Conservation (phyloP, 202 grass and related monocot genomes). For the Bolboschoenoplectus hybrid region DNA sequence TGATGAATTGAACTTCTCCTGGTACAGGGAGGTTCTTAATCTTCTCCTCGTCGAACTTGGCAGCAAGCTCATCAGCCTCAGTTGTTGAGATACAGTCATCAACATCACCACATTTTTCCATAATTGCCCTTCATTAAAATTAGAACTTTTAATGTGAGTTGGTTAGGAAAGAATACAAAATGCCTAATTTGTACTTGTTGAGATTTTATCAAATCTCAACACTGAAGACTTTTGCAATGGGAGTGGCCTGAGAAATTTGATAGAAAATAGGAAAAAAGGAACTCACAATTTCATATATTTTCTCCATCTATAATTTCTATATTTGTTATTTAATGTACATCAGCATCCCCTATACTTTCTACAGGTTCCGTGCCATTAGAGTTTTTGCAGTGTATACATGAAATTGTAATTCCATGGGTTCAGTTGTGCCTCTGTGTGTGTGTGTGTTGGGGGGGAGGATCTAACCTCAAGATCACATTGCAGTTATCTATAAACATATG, state of each 20-base stretch:
- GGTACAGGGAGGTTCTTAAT: constrained; percentile 87
- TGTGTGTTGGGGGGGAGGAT: neutral
- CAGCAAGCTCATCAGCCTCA: constrained; percentile 86
- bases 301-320: too few species aligned
- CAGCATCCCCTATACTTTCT: neutral
- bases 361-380: neutral
- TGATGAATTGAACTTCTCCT: constrained; percentile 99
- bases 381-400: neutral
- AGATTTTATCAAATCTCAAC: constrained; percentile 27
- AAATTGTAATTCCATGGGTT: too few species aligned
- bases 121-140: constrained; percentile 75
- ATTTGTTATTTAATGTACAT: neutral
- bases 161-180: neutral
- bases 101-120: constrained; percentile 90
- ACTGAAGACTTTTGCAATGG: neutral
- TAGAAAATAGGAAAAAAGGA: neutral
- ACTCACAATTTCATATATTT: neutral
- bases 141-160: neutral
- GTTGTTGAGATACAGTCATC: constrained; percentile 94
- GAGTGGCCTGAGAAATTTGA: neutral
- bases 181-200: neutral
- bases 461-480: constrained; percentile 95
- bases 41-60: constrained; percentile 66
- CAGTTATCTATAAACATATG: constrained; percentile 88
- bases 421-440: neutral